Evolutionary conservation across 2,329 filamentous ascomycete genomes (phyloP).

Genomic region (Colletotrichum limetticola): DNA sequence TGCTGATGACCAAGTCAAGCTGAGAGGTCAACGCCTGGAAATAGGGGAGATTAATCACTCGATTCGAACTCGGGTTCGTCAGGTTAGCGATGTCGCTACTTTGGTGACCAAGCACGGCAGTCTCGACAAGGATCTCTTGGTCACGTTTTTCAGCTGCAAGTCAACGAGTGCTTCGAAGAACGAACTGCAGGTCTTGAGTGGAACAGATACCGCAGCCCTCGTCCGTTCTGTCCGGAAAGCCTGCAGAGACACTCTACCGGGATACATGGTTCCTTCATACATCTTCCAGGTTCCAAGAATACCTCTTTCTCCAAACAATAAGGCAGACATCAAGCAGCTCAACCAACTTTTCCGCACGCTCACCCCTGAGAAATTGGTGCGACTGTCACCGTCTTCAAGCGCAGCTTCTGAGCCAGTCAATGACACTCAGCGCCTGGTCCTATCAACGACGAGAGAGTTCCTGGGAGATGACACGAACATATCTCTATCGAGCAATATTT

Average conservation of each 20-base stretch:
- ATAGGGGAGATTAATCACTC: constrained; percentile 91
- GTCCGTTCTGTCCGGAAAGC: constrained; percentile 50
- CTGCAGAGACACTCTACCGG: constrained; percentile 77
- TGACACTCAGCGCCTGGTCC: constrained; percentile 58
- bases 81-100: constrained; percentile 77
- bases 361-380: constrained; percentile 69
- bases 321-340: constrained; percentile 80
- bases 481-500: constrained; percentile 73
- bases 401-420: constrained; percentile 40
- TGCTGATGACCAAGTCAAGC: constrained; percentile 91
- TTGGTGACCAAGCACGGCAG: constrained; percentile 76
- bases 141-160: constrained; percentile 74
- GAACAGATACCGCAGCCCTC: not conserved
- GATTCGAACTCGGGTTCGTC: constrained; percentile 69
- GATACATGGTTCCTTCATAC: constrained; percentile 93
- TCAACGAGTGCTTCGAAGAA: not conserved
- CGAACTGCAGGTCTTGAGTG: constrained; percentile 39
- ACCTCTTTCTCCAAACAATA: constrained; percentile 89
- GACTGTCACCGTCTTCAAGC: constrained; percentile 50
- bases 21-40: constrained; percentile 89
- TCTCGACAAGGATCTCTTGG: constrained; percentile 83
- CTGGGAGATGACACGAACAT: constrained; percentile 57
- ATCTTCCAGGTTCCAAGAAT: constrained; percentile 77
- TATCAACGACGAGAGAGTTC: constrained; percentile 64
- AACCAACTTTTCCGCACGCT: constrained; percentile 73